A percentile compares a stretch with the other conserved stretches of the same genome.
phyloP scores from a whole-genome alignment of 495 filamentous ascomycete genomes.

The Cryomyces antarcticus region DNA sequence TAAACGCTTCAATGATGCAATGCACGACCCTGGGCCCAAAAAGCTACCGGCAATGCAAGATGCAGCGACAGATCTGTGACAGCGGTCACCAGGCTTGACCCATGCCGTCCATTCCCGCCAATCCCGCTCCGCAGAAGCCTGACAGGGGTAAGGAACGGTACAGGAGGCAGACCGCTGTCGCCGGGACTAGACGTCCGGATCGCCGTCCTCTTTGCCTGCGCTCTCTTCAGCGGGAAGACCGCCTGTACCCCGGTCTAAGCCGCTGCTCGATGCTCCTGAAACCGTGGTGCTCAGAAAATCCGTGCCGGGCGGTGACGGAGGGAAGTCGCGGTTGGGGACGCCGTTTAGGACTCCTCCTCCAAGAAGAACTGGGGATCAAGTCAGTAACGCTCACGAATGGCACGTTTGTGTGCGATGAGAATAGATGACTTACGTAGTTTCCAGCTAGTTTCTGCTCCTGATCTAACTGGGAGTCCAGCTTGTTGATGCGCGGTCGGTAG shows the following conservation, averaged over 20 bases:
- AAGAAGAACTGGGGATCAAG: conserved; percentile 46
- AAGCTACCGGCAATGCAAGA: too few species aligned
- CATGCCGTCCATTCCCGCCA: conserved; percentile 7
- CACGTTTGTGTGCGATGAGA: background rate
- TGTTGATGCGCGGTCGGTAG: conserved; percentile 95
- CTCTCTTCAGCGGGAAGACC: conserved; percentile 24
- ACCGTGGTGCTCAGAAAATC: conserved; percentile 11
- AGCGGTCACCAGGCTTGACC: conserved; percentile 27
- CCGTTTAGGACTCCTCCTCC: conserved; percentile 69
- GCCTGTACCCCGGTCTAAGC: conserved; percentile 19
- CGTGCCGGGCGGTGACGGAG: conserved; percentile 15
- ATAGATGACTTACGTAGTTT: conserved; percentile 53
- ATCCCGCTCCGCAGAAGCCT: conserved; percentile 2
- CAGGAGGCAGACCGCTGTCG: conserved; percentile 24
- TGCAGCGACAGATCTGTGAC: background rate
- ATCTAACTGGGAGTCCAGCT: conserved; percentile 81
- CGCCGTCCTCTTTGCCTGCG: conserved; percentile 30
- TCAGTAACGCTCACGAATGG: conserved; percentile 3
- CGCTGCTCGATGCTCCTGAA: conserved; percentile 21
- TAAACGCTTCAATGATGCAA: too few species aligned
- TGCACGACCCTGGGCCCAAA: too few species aligned
- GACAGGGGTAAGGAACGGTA: conserved; percentile 3
- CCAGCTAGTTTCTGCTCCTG: conserved; percentile 88
- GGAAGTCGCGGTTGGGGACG: conserved; percentile 25
- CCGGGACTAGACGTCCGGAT: conserved; percentile 23